phyloP scores from a whole-genome alignment of 495 filamentous ascomycete genomes.

The Penicillium tannophilum region DNA sequence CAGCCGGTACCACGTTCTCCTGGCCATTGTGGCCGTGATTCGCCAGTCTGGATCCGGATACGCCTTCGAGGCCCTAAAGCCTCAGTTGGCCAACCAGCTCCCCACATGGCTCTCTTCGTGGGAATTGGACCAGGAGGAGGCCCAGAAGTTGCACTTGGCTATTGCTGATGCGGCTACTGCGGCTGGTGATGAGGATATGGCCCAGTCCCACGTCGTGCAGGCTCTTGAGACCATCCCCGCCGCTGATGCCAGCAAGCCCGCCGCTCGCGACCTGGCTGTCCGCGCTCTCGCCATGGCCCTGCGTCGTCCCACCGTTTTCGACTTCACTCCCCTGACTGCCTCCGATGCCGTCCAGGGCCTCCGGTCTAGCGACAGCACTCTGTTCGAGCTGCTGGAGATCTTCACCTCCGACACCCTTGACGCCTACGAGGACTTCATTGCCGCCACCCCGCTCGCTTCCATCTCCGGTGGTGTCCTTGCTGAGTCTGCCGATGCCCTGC shows the following conservation, averaged over 20 bases:
- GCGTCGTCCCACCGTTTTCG: constrained; percentile 73
- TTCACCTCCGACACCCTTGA: constrained; percentile 91
- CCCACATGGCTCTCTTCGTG: constrained; percentile 81
- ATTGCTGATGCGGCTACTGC: constrained; percentile 78
- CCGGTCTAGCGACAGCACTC: constrained; percentile 74
- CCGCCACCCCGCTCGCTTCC: constrained; percentile 41
- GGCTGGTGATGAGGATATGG: constrained; percentile 71
- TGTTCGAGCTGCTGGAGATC: constrained; percentile 90
- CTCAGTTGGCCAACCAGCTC: constrained; percentile 72
- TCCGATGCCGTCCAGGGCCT: constrained; percentile 87
- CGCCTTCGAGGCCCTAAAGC: constrained; percentile 77
- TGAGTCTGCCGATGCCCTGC: constrained; percentile 74
- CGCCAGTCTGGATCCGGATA: constrained; percentile 64
- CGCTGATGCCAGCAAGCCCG: constrained; percentile 65
- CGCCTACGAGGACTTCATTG: constrained; percentile 89
- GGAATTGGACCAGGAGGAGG: constrained; percentile 78
- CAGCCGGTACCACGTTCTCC: constrained; percentile 83
- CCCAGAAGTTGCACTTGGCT: constrained; percentile 76
- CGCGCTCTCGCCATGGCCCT: constrained; percentile 84
- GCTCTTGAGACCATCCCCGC: constrained; percentile 81
- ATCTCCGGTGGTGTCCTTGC: constrained; percentile 49
- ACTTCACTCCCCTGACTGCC: constrained; percentile 89
- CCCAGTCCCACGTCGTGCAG: constrained; percentile 81
- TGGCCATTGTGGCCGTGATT: constrained; percentile 80
- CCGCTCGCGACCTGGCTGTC: constrained; percentile 79